A percentile compares a stretch with the other conserved stretches of the same genome.
These are phyloP conservation scores for Tolypocladium pustulatum DNA, from an alignment of 2,329 filamentous ascomycete species.

Conservation along the genomic window DNA sequence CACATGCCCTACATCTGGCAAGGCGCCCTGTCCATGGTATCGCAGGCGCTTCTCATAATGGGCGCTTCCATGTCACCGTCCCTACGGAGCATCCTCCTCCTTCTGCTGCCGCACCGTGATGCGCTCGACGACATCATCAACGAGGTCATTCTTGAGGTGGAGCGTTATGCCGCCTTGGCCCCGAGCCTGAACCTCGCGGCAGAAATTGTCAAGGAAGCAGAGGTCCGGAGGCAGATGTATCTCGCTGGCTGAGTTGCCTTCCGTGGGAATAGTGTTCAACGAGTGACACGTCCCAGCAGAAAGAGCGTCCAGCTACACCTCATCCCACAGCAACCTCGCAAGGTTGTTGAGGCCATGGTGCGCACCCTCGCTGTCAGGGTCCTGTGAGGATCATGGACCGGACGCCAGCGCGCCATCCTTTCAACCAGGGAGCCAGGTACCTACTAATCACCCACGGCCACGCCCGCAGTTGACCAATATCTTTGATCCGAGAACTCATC, in stretches of 20 bases:
- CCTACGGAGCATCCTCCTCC: conserved; percentile 53
- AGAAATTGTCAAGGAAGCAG: conserved; percentile 72
- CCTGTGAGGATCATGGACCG: too few relatives aligned
- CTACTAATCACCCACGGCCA: not conserved
- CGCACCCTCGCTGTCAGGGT: too few relatives aligned
- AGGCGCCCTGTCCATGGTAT: conserved; percentile 72
- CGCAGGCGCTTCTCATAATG: conserved; percentile 74
- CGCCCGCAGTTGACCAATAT: not conserved
- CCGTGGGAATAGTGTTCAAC: too few relatives aligned
- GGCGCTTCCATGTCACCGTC: conserved; percentile 72
- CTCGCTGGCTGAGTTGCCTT: conserved; percentile 32
- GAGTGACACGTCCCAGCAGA: not conserved
- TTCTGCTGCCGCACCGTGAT: conserved; percentile 43
- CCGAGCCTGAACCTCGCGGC: conserved; percentile 67
- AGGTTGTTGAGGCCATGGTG: too few relatives aligned
- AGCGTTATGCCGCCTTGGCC: conserved; percentile 62
- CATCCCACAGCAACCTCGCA: too few relatives aligned
- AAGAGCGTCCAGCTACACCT: too few relatives aligned
- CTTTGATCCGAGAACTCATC: not conserved
- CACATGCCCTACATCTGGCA: conserved; percentile 84
- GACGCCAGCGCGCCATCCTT: too few relatives aligned
- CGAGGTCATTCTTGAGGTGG: conserved; percentile 66
- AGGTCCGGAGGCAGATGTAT: conserved; percentile 57
- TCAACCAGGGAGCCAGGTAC: too few relatives aligned
- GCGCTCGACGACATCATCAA: conserved; percentile 68